Evolutionary conservation across 345 rosid genomes (phyloP).

Genomic region (Excoecaria agallocha): DNA sequence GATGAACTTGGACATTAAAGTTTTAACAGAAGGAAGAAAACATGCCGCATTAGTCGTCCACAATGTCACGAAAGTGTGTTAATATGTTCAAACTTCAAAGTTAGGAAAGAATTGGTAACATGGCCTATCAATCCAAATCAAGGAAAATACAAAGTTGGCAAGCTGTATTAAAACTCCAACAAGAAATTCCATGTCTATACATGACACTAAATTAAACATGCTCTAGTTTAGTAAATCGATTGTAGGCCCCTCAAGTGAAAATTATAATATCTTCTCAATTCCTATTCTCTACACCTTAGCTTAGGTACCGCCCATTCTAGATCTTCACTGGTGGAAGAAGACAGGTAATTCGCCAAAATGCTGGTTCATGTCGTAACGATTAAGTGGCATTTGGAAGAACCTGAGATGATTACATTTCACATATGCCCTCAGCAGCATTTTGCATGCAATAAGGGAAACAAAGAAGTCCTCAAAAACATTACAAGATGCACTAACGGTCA

Average conservation of each 20-base stretch:
- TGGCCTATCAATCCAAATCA: neutral
- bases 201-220: too few species aligned
- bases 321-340: neutral
- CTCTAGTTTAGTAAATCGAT: too few species aligned
- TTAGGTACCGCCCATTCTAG: neutral
- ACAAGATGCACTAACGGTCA: neutral
- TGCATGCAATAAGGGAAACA: neutral
- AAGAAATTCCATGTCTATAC: too few species aligned
- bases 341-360: neutral
- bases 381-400: neutral
- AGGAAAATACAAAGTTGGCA: neutral
- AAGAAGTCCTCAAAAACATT: neutral
- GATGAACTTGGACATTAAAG: too few species aligned
- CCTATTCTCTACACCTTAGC: too few species aligned
- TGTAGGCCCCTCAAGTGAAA: too few species aligned
- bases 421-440: neutral
- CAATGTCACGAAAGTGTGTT: too few species aligned
- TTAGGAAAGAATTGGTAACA: neutral
- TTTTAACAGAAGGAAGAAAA: neutral
- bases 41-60: neutral
- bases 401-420: neutral
- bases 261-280: too few species aligned
- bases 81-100: too few species aligned
- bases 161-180: too few species aligned
- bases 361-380: neutral